Evolutionary conservation across 2,329 filamentous ascomycete genomes (phyloP), one percentile per base, ranked within the genome.

Genomic region (Aspergillus sp.): DNA sequence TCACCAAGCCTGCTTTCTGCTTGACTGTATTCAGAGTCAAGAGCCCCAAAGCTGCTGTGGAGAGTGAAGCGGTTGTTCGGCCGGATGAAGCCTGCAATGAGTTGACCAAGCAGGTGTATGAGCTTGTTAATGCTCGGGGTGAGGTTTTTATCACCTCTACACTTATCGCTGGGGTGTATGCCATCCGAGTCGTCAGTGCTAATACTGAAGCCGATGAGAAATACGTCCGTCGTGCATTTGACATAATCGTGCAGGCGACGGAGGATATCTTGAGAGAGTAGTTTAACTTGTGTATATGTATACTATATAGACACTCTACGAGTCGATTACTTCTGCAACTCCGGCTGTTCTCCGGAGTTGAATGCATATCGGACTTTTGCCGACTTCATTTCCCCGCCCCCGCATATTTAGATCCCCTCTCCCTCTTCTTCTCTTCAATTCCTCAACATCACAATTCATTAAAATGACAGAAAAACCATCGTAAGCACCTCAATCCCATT

Each of bases 141-240:
- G 81, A 88, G 64, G 86, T 95, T 44, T 96, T 88, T 66, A 70
- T 96, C 26, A 96, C 90, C 0, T 85, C 82, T 34, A 86, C 84
- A 1, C 78, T 89, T 5, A 75, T 95, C 9, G 81, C 79, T 7
- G 86, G 82, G 1, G 74, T 82, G 13, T 88, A 88, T 64, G 84
- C 86, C 2, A 94, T 97, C 48, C 76, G 91, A 0, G 81, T 96
- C 32, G 85, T 91, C 19, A 89, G 87, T 44, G 84, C 79, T 1
- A 87, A 86, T 54, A 71, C 78, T 26, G 72, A 79, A 33, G 81
- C 84, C 0, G 83, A 91, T 62, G 83, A 88, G 66, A 78, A 79
- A 59, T 85, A 88, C 64, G 68, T 96, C 4, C 73, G 81, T 48
- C 75, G 75, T 48, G 82, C 90, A 1, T 95, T 94, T 71, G 79